phyloP scores from a whole-genome alignment of 148 eudicot genomes.

The Nepenthes gracilis region DNA sequence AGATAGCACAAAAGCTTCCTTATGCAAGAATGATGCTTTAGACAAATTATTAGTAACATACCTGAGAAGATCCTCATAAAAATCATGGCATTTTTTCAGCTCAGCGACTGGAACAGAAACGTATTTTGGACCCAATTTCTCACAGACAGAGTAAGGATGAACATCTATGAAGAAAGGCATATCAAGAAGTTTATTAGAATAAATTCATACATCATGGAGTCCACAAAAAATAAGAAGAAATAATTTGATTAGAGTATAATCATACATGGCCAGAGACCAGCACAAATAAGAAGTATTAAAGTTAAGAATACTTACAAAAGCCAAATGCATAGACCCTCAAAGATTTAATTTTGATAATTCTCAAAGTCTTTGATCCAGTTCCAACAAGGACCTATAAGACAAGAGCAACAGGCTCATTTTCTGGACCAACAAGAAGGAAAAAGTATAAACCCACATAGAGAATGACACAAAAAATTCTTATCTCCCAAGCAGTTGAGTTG shows the following conservation, averaged over 20 bases:
- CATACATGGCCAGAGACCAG: background rate
- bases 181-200: background rate
- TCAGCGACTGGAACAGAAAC: constrained; percentile 51
- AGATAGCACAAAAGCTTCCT: no score
- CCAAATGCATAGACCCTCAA: constrained; percentile 87
- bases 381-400: constrained; percentile 78
- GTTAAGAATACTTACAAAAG: constrained; percentile 52
- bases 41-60: constrained; percentile 8
- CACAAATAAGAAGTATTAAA: background rate
- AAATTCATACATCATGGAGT: background rate
- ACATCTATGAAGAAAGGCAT: constrained; percentile 35
- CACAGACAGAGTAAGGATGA: constrained; percentile 73
- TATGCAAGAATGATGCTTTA: background rate
- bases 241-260: background rate
- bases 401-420: constrained; percentile 2
- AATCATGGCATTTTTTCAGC: constrained; percentile 46
- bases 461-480: background rate
- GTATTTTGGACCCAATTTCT: constrained; percentile 79
- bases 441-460: background rate
- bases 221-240: background rate
- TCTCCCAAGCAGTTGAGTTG: no score
- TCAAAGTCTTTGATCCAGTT: constrained; percentile 81
- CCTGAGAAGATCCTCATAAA: constrained; percentile 88
- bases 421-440: background rate
- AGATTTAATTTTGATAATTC: constrained; percentile 66